Base-by-base conservation (phyloP, 768 basidiomycete species). In the Pisolithus orientalis region DNA sequence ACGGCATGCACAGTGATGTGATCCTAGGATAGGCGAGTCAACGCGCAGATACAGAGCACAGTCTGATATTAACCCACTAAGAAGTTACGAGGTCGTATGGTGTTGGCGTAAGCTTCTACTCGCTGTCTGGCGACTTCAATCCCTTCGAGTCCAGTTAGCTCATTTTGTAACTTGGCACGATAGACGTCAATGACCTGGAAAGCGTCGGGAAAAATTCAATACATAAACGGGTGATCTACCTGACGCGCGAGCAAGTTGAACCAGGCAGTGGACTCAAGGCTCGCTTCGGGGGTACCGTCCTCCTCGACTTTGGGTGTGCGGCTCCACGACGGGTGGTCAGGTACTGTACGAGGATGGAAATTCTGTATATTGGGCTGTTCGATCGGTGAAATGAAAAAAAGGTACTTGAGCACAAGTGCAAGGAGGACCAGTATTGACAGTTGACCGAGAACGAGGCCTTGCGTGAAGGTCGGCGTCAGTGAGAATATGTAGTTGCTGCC, bases 401-500 rank as follows among this genome's bases (percentile, higher is more conserved):
- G 84, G 72, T 96, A 98, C 64, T 90, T 90, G 70, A 99, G 82
- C 65, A 99, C 80, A 56, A 94, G 72, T 44, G 75, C 76, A 28
- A 90, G 77, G 44, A 94, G 77, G 47, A 87, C 62, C 42, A 92
- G 74, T 60, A 99, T 85, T 25, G 93, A 94, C 21, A 91, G 75
- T 68, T 98, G 95, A 52, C 95, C 95, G 42, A 97, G 70, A 38
- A 99, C 74, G 34, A 99, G 80, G 14, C 95, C 95, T 65, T 97
- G 94, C 0, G 94, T 96, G 70, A 99, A 99, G 1, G 91, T 94
- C 21, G 87, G 90, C 59, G 87, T 83, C 40, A 90, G 74, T 34
- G 84, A 83, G 59, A 89, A 79, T 45, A 90, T 65, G 70, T 84
- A 85, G 63, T 78, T 81, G 58, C 54, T 68, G 46, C 59, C 59